phyloP scores from a whole-genome alignment of 352 stramenopile species.

The Pythium sukuiense region DNA sequence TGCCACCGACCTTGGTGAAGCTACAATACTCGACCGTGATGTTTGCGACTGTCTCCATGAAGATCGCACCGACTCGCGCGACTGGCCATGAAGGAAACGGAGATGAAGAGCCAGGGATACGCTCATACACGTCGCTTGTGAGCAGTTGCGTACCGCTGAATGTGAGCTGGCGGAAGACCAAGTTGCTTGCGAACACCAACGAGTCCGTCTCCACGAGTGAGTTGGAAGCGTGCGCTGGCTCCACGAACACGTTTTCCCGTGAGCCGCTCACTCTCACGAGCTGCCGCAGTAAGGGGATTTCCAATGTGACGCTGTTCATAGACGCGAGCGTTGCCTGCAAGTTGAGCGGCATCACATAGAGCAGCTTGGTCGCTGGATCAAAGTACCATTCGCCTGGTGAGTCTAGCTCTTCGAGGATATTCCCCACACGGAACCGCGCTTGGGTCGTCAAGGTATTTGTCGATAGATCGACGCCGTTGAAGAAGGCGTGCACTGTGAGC shows the following conservation, averaged over 20 bases:
- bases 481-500: constrained; percentile 45
- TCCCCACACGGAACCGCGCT: constrained; percentile 56
- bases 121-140: constrained; percentile 52
- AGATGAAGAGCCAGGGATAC: constrained; percentile 31
- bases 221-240: constrained; percentile 40
- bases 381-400: constrained; percentile 71
- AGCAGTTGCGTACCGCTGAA: constrained; percentile 67
- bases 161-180: constrained; percentile 58
- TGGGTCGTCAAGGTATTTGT: constrained; percentile 6
- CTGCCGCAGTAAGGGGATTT: constrained; percentile 63
- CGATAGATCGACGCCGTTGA: constrained; percentile 25
- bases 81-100: constrained; percentile 52
- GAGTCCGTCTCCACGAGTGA: constrained; percentile 53
- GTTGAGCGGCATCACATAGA: constrained; percentile 67
- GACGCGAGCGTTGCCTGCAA: constrained; percentile 21
- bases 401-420: constrained; percentile 63
- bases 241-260: constrained; percentile 50
- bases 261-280: constrained; percentile 62
- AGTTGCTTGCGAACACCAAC: constrained; percentile 29
- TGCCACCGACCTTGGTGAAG: constrained; percentile 72
- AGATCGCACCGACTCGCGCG: constrained; percentile 58
- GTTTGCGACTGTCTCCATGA: constrained; percentile 56
- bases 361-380: constrained; percentile 36
- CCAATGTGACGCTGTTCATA: constrained; percentile 35
- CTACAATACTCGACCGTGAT: constrained; percentile 53